These are phyloP conservation scores for Tylopilus sp. DNA, from an alignment of 768 basidiomycete species.

Conservation along the genomic window DNA sequence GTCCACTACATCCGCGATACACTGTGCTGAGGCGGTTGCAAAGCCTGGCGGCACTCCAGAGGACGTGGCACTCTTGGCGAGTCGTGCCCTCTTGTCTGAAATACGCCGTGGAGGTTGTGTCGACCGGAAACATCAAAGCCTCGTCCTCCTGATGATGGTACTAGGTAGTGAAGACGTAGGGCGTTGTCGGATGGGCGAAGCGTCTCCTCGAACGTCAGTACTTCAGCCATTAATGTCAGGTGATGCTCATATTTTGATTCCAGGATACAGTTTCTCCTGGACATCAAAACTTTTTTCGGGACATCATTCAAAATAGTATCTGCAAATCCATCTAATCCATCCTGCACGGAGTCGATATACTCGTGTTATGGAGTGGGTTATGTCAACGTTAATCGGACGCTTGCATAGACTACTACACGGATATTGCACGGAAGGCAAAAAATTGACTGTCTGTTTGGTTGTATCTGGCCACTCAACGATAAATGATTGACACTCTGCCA, in stretches of 20 bases:
- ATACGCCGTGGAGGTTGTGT: constrained; percentile 84
- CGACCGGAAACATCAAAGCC: constrained; percentile 82
- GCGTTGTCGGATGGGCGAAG: constrained; percentile 79
- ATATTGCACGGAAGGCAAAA: neutral
- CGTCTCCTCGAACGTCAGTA: constrained; percentile 77
- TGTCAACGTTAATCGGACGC: constrained; percentile 77
- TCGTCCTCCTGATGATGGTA: constrained; percentile 88
- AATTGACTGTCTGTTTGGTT: neutral
- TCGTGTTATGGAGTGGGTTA: constrained; percentile 94
- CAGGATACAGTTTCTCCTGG: constrained; percentile 90
- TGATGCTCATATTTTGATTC: constrained; percentile 4
- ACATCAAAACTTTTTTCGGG: constrained; percentile 79
- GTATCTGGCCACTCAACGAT: constrained; percentile 45
- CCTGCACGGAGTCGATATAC: constrained; percentile 64
- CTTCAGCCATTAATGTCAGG: neutral
- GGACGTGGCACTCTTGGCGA: constrained; percentile 83
- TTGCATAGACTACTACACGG: constrained; percentile 45
- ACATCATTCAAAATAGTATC: constrained; percentile 89
- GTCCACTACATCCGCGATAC: constrained; percentile 85
- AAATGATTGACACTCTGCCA: constrained; percentile 75
- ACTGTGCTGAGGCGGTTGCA: constrained; percentile 85
- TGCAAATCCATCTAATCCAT: constrained; percentile 48
- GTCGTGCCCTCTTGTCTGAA: constrained; percentile 75
- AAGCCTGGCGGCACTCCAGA: constrained; percentile 84
- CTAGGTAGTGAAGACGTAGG: constrained; percentile 98